A percentile compares a stretch with the other conserved stretches of the same genome.
Evolutionary conservation across 2,329 filamentous ascomycete species (phyloP).

Genomic region (Aspergillus carbonarius): DNA sequence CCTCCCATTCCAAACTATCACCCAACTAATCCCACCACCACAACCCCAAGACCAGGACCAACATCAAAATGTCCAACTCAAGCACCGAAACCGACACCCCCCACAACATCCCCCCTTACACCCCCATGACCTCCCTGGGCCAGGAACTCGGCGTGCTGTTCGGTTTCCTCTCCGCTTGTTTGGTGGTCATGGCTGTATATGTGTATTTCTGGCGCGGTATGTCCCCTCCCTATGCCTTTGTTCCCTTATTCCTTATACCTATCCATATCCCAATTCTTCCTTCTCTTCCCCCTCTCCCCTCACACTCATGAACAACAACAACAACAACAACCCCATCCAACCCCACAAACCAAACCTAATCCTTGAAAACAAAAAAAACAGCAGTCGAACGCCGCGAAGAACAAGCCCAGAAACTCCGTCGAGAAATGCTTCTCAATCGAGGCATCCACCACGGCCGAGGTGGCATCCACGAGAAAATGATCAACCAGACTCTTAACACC

Average conservation of each 20-base stretch:
- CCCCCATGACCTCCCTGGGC: slow-evolving; percentile 31
- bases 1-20: not conserved
- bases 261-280: not conserved
- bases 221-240: slow-evolving; percentile 2
- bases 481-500: no score
- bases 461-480: slow-evolving; percentile 26
- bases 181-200: slow-evolving; percentile 36
- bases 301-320: no score
- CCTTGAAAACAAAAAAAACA: not conserved
- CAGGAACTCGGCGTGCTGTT: slow-evolving; percentile 43
- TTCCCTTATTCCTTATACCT: not conserved
- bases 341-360: slow-evolving; percentile 15
- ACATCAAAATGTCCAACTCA: not conserved
- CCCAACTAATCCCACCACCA: not conserved
- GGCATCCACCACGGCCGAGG: slow-evolving; percentile 23
- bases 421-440: slow-evolving; percentile 10
- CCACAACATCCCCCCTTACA: slow-evolving; percentile 26
- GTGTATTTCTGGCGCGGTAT: slow-evolving; percentile 36
- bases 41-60: not conserved
- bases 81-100: not conserved
- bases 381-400: slow-evolving; percentile 33
- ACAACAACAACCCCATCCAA: not conserved
- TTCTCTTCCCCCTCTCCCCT: not conserved
- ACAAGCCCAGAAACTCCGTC: slow-evolving; percentile 17
- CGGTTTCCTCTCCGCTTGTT: slow-evolving; percentile 35